Evolutionary conservation across 1,284 basidiomycete genomes (phyloP).

Genomic region (Microbotryomycetes sp.): DNA sequence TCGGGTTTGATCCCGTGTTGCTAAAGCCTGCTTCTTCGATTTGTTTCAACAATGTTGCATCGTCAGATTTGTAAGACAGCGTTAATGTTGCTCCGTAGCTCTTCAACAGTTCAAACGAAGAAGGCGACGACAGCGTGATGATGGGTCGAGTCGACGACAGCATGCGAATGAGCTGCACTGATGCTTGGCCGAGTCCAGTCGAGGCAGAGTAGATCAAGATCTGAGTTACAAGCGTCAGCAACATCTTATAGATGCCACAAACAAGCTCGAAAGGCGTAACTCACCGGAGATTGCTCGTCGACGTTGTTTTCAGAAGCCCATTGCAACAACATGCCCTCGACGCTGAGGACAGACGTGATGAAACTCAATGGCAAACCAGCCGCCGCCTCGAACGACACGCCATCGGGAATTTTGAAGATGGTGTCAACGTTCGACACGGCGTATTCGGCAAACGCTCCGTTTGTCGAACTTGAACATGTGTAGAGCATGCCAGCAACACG

Average conservation of each 20-base stretch:
- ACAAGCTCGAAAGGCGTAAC: no score
- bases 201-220: neutral
- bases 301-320: neutral
- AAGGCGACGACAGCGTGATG: neutral
- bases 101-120: neutral
- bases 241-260: neutral
- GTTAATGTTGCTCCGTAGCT: neutral
- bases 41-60: neutral
- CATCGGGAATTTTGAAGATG: neutral
- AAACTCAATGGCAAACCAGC: neutral
- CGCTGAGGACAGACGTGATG: neutral
- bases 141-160: neutral
- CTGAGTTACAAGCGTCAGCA: neutral
- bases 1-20: neutral
- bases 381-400: neutral
- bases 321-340: neutral
- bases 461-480: neutral
- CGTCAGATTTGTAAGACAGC: neutral
- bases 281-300: neutral
- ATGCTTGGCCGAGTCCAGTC: neutral
- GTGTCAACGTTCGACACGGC: neutral
- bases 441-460: neutral
- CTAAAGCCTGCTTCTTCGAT: neutral
- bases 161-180: neutral
- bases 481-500: neutral